Evolutionary conservation across 2,329 filamentous ascomycete species (phyloP).

Genomic region (Cyanodermella asteris): DNA sequence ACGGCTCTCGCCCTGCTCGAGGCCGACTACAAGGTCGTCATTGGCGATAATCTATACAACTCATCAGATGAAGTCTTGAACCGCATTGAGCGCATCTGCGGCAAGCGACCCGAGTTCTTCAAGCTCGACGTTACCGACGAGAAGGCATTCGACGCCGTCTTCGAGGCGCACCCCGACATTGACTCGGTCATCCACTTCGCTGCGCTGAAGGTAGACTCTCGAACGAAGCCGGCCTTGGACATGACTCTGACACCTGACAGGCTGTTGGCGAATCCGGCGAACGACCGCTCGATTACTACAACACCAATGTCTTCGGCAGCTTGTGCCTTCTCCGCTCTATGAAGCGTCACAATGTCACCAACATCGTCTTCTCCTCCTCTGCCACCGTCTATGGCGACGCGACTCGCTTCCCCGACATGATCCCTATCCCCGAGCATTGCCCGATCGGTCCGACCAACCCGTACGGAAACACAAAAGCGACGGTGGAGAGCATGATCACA

Average conservation of each 20-base stretch:
- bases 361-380: constrained; percentile 96
- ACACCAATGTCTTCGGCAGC: constrained; percentile 86
- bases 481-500: constrained; percentile 76
- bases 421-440: constrained; percentile 92
- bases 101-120: constrained; percentile 70
- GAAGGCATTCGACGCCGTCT: constrained; percentile 62
- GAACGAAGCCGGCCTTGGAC: not conserved
- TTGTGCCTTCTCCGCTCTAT: constrained; percentile 72
- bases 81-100: constrained; percentile 82
- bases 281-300: constrained; percentile 92
- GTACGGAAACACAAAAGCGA: constrained; percentile 90
- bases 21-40: constrained; percentile 88
- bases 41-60: constrained; percentile 94
- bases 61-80: constrained; percentile 79
- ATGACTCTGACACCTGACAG: constrained; percentile 20
- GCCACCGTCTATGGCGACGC: constrained; percentile 97
- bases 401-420: constrained; percentile 91
- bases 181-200: constrained; percentile 98
- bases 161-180: constrained; percentile 73
- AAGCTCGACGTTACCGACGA: constrained; percentile 77
- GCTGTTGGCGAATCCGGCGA: constrained; percentile 89
- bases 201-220: constrained; percentile 54
- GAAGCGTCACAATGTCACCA: constrained; percentile 73
- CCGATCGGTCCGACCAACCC: constrained; percentile 93
- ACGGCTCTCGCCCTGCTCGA: constrained; percentile 79